Evolutionary conservation across 331 rosid genomes (phyloP).

Genomic region (Quercus tomentella): DNA sequence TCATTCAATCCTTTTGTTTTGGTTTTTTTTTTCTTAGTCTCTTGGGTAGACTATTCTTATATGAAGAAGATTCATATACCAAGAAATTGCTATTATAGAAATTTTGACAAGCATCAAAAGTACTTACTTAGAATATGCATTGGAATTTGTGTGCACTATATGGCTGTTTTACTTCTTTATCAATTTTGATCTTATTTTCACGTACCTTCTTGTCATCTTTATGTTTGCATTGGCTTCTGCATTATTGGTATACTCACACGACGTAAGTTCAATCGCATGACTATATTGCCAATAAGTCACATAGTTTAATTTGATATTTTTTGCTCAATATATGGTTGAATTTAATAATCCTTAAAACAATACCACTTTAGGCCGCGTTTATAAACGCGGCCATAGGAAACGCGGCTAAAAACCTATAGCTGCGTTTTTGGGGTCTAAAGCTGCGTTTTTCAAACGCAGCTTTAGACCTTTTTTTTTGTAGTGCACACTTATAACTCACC

Average conservation of each 20-base stretch:
- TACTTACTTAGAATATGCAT: not conserved
- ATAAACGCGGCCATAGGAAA: no score
- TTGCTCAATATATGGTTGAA: no score
- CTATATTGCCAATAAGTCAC: no score
- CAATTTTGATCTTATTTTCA: not conserved
- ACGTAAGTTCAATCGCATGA: no score
- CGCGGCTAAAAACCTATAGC: no score
- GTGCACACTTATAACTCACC: no score
- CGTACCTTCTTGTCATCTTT: not conserved
- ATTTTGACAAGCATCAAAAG: not conserved
- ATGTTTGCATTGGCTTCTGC: not conserved
- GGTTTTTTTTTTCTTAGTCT: not conserved
- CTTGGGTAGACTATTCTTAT: not conserved
- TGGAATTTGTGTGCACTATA: not conserved
- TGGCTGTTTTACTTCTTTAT: not conserved
- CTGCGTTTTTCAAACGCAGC: no score
- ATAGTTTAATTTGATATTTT: no score
- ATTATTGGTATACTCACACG: not conserved
- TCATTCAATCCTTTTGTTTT: not conserved
- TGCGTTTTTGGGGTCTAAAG: no score
- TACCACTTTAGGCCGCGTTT: no score
- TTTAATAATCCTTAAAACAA: no score
- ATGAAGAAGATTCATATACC: not conserved
- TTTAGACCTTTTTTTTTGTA: no score
- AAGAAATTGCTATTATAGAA: not conserved